phyloP scores from a whole-genome alignment of 2,329 filamentous ascomycete genomes.

The Penicillium sp. region DNA sequence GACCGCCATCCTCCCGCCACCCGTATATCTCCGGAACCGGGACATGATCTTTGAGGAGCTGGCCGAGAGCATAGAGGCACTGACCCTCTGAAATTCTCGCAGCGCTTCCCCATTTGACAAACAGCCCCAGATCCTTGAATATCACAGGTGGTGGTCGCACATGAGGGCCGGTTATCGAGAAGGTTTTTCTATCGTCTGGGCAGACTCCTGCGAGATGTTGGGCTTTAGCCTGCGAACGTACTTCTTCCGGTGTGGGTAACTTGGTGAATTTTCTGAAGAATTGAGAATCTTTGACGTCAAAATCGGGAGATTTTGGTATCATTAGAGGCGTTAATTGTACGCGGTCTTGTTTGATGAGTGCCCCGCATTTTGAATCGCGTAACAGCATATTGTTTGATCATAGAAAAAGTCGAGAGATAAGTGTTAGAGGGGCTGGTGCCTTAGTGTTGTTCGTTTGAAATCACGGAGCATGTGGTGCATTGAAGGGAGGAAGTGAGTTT shows the following conservation, averaged over 20 bases:
- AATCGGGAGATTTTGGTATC: conserved; percentile 18
- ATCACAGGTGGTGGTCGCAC: conserved; percentile 24
- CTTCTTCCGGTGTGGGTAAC: conserved; percentile 22
- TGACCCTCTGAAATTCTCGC: conserved; percentile 32
- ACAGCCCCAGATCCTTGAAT: conserved; percentile 31
- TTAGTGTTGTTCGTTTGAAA: neutral
- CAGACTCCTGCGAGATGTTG: conserved; percentile 17
- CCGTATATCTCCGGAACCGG: conserved; percentile 42
- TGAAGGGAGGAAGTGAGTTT: too few species aligned
- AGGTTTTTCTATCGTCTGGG: conserved; percentile 12
- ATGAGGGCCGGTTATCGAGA: conserved; percentile 5
- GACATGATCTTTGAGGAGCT: conserved; percentile 22
- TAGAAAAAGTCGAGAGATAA: neutral
- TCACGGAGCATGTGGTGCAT: neutral
- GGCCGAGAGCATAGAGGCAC: conserved; percentile 30
- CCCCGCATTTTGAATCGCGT: neutral
- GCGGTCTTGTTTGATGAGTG: conserved; percentile 1
- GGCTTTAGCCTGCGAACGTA: conserved; percentile 13
- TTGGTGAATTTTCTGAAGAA: conserved; percentile 22
- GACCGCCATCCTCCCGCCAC: conserved; percentile 29
- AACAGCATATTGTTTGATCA: neutral
- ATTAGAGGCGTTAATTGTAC: conserved; percentile 9
- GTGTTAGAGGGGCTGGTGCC: neutral
- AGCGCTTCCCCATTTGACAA: conserved; percentile 36
- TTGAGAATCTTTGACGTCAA: conserved; percentile 18